phyloP scores from a whole-genome alignment of 116 monocot species.

The Papilionanthe hybrid region DNA sequence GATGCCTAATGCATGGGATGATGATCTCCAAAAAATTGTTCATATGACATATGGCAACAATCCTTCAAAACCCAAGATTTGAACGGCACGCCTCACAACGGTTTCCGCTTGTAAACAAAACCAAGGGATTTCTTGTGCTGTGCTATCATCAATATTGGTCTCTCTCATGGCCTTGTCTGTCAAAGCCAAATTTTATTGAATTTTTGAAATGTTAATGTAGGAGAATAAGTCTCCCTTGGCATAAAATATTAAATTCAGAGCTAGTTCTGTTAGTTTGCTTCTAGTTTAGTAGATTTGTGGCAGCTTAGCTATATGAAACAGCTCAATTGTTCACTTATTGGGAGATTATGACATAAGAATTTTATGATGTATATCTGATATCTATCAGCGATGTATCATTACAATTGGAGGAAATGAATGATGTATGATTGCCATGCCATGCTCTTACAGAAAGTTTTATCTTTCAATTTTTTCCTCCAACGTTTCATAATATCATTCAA shows the following conservation, averaged over 20 bases:
- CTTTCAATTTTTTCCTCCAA: background rate
- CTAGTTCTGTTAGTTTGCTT: background rate
- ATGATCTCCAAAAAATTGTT: constrained; percentile 32
- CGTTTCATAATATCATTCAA: background rate
- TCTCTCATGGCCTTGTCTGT: background rate
- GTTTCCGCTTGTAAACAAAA: constrained; percentile 12
- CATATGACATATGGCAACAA: constrained; percentile 24
- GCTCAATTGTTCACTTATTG: background rate
- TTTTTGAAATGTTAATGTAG: background rate
- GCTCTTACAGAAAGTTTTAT: background rate
- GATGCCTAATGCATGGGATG: constrained; percentile 49
- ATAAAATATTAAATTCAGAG: background rate
- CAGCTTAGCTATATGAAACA: background rate
- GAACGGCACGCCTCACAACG: constrained; percentile 15
- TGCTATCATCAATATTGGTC: background rate
- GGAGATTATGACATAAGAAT: background rate
- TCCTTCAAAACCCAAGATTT: constrained; percentile 27
- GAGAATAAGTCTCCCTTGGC: background rate
- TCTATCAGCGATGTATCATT: background rate
- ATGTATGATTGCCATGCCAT: background rate
- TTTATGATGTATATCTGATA: background rate
- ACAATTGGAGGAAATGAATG: background rate
- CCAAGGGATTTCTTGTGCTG: background rate
- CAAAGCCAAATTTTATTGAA: background rate
- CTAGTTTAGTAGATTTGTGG: background rate